phyloP scores from a whole-genome alignment of 2,329 filamentous ascomycete genomes.

The Alternaria gansuensis region DNA sequence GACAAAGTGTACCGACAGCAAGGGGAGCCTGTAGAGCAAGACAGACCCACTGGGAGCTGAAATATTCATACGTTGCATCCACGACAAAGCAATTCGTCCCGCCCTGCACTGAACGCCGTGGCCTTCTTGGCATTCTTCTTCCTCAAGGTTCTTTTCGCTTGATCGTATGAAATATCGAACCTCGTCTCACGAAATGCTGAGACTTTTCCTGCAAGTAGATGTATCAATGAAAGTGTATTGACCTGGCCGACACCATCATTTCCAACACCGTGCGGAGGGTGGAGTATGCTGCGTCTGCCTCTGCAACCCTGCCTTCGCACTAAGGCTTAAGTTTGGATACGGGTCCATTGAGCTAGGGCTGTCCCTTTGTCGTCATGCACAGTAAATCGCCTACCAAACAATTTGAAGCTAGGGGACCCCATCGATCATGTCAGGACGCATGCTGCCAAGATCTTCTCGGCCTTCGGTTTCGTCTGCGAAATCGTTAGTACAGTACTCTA shows the following conservation, averaged over 20 bases:
- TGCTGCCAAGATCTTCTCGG: not conserved
- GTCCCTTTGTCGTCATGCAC: not conserved
- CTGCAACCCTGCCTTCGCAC: no score
- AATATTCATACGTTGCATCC: not conserved
- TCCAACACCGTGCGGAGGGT: no score
- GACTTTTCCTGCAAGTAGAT: not conserved
- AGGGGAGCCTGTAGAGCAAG: not conserved
- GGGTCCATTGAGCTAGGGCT: not conserved
- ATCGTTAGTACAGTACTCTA: not conserved
- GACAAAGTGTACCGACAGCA: not conserved
- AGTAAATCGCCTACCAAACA: not conserved
- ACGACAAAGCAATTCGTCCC: not conserved
- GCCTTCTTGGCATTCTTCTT: not conserved
- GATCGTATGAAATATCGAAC: not conserved
- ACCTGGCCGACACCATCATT: no score
- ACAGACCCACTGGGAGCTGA: not conserved
- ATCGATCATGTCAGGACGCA: not conserved
- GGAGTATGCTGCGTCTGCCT: no score
- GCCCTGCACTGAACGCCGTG: not conserved
- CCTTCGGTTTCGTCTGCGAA: not conserved
- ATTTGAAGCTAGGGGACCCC: not conserved
- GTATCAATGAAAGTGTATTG: not conserved
- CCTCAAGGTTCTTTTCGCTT: not conserved
- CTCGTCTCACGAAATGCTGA: not conserved
- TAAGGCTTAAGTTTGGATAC: no score